Conservation (phyloP, 2,329 filamentous ascomycete species). For the Pestalotiopsis sp. region DNA sequence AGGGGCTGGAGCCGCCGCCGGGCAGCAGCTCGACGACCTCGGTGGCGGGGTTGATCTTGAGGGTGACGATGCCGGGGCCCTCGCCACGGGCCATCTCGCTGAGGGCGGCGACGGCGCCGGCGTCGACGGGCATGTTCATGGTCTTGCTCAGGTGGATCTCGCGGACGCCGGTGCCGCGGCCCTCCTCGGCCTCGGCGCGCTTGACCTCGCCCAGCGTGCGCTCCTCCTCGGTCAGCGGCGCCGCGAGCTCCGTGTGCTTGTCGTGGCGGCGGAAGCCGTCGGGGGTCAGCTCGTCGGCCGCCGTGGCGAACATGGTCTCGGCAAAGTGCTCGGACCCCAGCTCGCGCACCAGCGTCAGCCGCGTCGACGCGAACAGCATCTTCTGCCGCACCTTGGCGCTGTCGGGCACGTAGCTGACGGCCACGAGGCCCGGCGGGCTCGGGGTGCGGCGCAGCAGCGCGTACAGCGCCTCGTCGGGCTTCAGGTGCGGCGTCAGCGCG, state of each 20-base stretch:
- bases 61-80: conserved; percentile 60
- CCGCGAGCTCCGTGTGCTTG: conserved; percentile 63
- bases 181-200: conserved; percentile 74
- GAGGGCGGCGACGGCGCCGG: conserved; percentile 68
- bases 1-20: conserved; percentile 50
- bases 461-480: conserved; percentile 71
- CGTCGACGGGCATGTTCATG: conserved; percentile 60
- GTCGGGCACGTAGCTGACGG: conserved; percentile 80
- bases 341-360: conserved; percentile 75
- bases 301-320: conserved; percentile 75
- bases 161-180: conserved; percentile 65
- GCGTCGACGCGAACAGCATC: conserved; percentile 82
- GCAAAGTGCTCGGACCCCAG: conserved; percentile 79
- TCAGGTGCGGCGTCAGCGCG: conserved; percentile 64
- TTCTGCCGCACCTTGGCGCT: conserved; percentile 79
- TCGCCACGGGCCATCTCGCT: conserved; percentile 57
- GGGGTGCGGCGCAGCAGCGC: conserved; percentile 73
- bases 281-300: conserved; percentile 67
- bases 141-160: conserved; percentile 63
- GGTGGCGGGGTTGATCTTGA: conserved; percentile 73
- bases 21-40: conserved; percentile 71
- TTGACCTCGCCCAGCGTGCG: conserved; percentile 71
- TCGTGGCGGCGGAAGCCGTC: conserved; percentile 75
- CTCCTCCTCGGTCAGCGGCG: conserved; percentile 81
- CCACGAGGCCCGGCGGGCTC: conserved; percentile 61